A percentile compares a stretch with the other conserved stretches of the same genome.
Conservation (phyloP, 2,329 filamentous ascomycete genomes). For the Trichocomaceae sp. region DNA sequence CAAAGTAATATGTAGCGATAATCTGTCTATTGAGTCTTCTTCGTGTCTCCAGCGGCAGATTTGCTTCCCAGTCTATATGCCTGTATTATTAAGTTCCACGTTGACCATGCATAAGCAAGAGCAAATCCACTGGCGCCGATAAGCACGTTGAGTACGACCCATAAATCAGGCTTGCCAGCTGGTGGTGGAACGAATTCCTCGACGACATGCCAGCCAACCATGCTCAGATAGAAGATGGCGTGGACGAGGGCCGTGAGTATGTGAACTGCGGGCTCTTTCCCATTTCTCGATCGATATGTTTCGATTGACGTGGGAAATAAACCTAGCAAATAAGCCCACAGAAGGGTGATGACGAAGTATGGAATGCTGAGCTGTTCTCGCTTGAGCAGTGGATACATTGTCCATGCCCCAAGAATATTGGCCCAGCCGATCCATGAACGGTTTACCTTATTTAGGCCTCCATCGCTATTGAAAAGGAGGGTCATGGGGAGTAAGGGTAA, state of each 20-base stretch:
- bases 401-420: slow-evolving; percentile 84
- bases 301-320: slow-evolving; percentile 70
- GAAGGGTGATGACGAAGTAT: slow-evolving; percentile 72
- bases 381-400: slow-evolving; percentile 83
- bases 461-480: slow-evolving; percentile 68
- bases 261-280: slow-evolving; percentile 32
- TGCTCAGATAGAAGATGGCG: slow-evolving; percentile 64
- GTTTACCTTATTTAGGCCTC: slow-evolving; percentile 67
- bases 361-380: slow-evolving; percentile 78
- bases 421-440: slow-evolving; percentile 94
- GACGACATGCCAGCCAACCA: slow-evolving; percentile 73
- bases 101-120: slow-evolving; percentile 86
- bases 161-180: slow-evolving; percentile 76
- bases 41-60: slow-evolving; percentile 20
- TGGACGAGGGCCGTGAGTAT: slow-evolving; percentile 66
- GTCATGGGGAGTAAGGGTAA: slow-evolving; percentile 93
- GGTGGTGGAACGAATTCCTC: slow-evolving; percentile 66
- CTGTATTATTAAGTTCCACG: slow-evolving; percentile 53
- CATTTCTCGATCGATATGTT: slow-evolving; percentile 53
- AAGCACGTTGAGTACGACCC: slow-evolving; percentile 86
- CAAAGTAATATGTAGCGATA: neutral
- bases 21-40: slow-evolving; percentile 30
- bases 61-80: slow-evolving; percentile 23
- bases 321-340: slow-evolving; percentile 89
- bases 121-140: slow-evolving; percentile 79